These are phyloP conservation scores for Saccharum spontaneum DNA, from an alignment of 176 grass and related monocot genomes.

Conservation along the genomic window DNA sequence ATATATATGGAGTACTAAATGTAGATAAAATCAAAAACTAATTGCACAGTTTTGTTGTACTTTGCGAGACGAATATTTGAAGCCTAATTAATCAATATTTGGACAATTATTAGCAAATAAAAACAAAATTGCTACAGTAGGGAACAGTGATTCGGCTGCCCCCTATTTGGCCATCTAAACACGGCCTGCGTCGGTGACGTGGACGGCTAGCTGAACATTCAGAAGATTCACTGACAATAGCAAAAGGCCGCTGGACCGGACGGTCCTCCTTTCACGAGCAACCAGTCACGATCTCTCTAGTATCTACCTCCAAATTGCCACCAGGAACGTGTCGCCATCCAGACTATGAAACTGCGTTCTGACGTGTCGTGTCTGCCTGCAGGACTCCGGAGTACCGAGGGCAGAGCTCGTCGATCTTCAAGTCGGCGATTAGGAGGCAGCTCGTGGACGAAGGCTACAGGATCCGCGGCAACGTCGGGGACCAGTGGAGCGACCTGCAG, in stretches of 20 bases:
- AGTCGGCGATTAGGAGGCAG: constrained; percentile 78
- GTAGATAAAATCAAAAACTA: no score
- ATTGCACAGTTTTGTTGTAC: no score
- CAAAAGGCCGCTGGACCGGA: background rate
- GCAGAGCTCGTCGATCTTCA: constrained; percentile 65
- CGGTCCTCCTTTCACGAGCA: background rate
- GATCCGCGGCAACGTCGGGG: constrained; percentile 83
- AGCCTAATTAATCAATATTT: no score
- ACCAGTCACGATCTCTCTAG: background rate
- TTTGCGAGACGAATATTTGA: no score
- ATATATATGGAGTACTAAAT: no score
- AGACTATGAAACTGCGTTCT: background rate
- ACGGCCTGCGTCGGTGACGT: background rate
- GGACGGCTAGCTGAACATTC: background rate
- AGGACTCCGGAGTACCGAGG: constrained; percentile 62
- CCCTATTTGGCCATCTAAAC: no score
- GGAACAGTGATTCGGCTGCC: no score
- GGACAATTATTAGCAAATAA: no score
- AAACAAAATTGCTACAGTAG: no score
- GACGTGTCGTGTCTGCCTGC: background rate
- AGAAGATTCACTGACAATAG: background rate
- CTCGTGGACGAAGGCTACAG: constrained; percentile 72
- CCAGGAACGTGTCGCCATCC: background rate
- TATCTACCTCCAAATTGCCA: background rate
- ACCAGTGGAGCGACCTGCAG: constrained; percentile 93